These are phyloP conservation scores for Claviceps pazoutovae DNA, from an alignment of 2,329 filamentous ascomycete genomes.

Conservation along the genomic window DNA sequence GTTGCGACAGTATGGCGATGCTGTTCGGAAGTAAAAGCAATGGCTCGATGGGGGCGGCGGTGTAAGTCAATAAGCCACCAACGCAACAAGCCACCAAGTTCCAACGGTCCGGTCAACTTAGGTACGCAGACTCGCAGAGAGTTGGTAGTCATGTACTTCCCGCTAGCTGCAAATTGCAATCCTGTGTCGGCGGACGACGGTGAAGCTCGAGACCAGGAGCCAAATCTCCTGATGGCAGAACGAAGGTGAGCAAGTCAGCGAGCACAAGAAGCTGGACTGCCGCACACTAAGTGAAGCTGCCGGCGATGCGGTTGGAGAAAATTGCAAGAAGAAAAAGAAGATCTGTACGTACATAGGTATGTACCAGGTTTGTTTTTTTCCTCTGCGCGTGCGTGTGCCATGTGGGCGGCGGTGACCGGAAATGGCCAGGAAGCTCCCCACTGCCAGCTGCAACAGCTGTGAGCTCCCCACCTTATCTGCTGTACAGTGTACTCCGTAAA, in stretches of 20 bases:
- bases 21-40: not conserved
- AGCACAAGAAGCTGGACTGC: no score
- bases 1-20: not conserved
- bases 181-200: slow-evolving; percentile 1
- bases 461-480: no score
- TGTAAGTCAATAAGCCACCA: slow-evolving; percentile 7
- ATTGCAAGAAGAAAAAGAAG: not conserved
- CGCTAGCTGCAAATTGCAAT: not conserved
- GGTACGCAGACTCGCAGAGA: not conserved
- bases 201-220: not conserved
- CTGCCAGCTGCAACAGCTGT: not conserved
- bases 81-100: not conserved
- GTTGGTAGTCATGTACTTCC: not conserved
- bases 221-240: not conserved
- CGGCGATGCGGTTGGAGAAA: not conserved
- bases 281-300: not conserved
- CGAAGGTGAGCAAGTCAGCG: no score
- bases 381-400: not conserved
- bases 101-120: not conserved
- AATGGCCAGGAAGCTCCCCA: not conserved
- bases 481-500: no score
- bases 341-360: not conserved
- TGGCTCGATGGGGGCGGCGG: not conserved
- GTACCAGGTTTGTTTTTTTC: not conserved
- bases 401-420: not conserved